These are phyloP conservation scores for Pseudoscleropodium purum DNA, from an alignment of 225 moss, liverwort and hornwort genomes.

Conservation along the genomic window DNA sequence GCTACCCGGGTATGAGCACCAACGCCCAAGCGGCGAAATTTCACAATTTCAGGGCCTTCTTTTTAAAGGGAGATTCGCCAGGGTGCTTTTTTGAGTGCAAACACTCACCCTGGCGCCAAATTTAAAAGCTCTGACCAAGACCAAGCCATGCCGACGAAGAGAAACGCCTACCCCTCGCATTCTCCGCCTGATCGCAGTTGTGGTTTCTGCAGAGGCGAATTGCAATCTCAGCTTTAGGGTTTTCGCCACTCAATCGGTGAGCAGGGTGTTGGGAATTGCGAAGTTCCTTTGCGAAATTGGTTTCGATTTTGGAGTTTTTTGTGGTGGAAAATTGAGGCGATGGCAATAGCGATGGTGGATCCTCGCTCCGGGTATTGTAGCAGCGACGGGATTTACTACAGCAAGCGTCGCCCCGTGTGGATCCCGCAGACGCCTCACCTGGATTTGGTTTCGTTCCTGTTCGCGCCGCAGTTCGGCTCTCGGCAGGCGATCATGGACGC, in stretches of 20 bases:
- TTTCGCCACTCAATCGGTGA: not conserved
- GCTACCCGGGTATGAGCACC: no score
- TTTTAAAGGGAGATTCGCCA: no score
- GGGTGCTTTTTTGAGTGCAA: no score
- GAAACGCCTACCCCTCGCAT: not conserved
- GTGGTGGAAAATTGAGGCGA: not conserved
- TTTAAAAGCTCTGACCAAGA: no score
- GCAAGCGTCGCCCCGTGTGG: constrained; percentile 29
- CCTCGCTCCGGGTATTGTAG: constrained; percentile 25
- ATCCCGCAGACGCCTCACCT: constrained; percentile 8
- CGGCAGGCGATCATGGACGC: constrained; percentile 18
- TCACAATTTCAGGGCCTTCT: no score
- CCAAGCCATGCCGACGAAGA: no score
- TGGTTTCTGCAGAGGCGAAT: not conserved
- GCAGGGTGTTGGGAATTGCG: not conserved
- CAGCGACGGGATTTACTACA: constrained; percentile 37
- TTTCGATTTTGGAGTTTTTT: no score
- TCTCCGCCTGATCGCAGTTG: not conserved
- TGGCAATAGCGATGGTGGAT: not conserved
- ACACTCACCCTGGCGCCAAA: no score
- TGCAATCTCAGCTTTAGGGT: no score
- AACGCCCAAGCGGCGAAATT: no score
- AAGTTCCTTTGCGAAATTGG: not conserved
- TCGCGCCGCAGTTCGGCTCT: constrained; percentile 39
- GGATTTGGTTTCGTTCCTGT: constrained; percentile 25